Base-by-base conservation (phyloP, 176 grass and related monocot species). In the Juncus inflexus region DNA sequence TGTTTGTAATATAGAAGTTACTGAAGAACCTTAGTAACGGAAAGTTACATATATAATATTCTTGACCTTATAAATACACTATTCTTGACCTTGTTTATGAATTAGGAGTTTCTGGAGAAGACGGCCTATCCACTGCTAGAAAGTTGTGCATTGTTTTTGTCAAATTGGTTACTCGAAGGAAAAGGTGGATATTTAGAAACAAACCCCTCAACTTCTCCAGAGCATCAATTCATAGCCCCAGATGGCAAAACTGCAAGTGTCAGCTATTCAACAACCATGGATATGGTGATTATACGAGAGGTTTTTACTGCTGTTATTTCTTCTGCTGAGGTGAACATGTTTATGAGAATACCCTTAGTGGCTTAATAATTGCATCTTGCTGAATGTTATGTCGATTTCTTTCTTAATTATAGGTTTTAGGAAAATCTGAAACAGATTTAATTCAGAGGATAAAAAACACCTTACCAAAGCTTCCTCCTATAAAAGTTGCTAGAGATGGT, bases 221-320 rank as follows among this genome's bases (percentile, higher is more conserved):
- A 95, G 64, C 90, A 95, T 90, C 73, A 50, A 77, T 95, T 95
- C 66, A 86, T 86, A 37, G 83, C 90, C 77, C 83, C 90, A 3
- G 72, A 86, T 87, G 86, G 80, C 61, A 90, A 80, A 64, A 68
- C 70, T 56, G 86, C 90, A 4, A 82, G 80, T 84, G 90, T 95
- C 41, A 90, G 86, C 75, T 95, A 90, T 76, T 90, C 90, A 52
- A 82, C 86, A 63, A 95, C 86, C 16, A 95, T 95, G 86, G 90
- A 90, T 72, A 95, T 95, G 50, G 74, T 83, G 60, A 74, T 95
- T 74, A 95, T 90, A 77, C 68, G 76, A 55, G 90, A 95, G 77
- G 71, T 95, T 54, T 90, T 95, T 78, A 67, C 74, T 41, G 80
- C 74, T 73, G 73, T 87, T 74, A 58, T 90, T 61, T 58, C 74